A percentile compares a stretch with the other conserved stretches of the same genome.
phyloP scores from a whole-genome alignment of 805 yeast genomes.

The Barnettozyma vustinii region DNA sequence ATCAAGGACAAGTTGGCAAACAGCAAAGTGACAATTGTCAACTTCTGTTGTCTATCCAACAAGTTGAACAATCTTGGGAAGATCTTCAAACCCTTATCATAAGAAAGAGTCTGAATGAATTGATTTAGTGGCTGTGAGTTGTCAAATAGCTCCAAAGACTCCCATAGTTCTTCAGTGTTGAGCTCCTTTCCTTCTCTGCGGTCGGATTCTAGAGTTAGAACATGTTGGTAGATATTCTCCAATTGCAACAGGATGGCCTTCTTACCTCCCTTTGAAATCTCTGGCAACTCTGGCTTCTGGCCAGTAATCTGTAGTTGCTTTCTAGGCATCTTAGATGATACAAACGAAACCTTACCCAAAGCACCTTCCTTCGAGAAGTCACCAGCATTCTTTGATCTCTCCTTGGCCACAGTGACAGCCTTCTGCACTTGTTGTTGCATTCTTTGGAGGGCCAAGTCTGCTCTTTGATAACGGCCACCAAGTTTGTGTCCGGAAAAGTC shows the following conservation, averaged over 20 bases:
- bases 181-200: constrained; percentile 53
- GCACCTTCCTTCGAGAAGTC: constrained; percentile 77
- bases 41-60: constrained; percentile 66
- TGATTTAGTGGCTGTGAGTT: constrained; percentile 50
- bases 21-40: constrained; percentile 69
- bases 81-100: constrained; percentile 83
- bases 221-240: constrained; percentile 73
- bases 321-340: constrained; percentile 81
- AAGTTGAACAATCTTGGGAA: constrained; percentile 87
- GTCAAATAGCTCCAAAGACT: constrained; percentile 67
- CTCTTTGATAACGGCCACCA: constrained; percentile 79
- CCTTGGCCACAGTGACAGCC: constrained; percentile 93
- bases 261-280: constrained; percentile 30
- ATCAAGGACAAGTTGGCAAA: constrained; percentile 77
- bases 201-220: constrained; percentile 72
- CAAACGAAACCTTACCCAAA: constrained; percentile 76
- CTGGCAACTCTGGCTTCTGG: constrained; percentile 39
- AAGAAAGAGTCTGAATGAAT: constrained; percentile 74
- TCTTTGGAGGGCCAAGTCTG: constrained; percentile 88
- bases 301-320: constrained; percentile 67
- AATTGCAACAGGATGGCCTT: constrained; percentile 59
- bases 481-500: constrained; percentile 88
- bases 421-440: constrained; percentile 98
- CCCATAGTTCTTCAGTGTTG: constrained; percentile 58
- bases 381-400: constrained; percentile 58